Conservation (phyloP, 495 filamentous ascomycete species). For the Penicillium flavigenum region DNA sequence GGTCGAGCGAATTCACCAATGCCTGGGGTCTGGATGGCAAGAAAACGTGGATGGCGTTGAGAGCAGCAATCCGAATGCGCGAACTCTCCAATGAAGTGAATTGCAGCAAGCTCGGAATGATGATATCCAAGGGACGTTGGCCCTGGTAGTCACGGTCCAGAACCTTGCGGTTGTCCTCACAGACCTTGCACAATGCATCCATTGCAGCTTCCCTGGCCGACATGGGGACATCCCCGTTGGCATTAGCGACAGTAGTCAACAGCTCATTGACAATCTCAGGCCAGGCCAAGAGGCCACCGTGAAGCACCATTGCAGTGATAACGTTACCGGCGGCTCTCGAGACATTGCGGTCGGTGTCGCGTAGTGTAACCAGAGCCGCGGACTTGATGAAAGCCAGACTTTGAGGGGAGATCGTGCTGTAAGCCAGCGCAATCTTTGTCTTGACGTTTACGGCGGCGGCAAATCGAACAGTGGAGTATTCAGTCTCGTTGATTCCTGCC, state of each 20-base stretch:
- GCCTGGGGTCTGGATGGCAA: slow-evolving; percentile 76
- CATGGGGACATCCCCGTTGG: slow-evolving; percentile 60
- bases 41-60: slow-evolving; percentile 88
- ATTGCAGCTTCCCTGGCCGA: slow-evolving; percentile 90
- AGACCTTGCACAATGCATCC: slow-evolving; percentile 89
- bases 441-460: slow-evolving; percentile 93
- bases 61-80: slow-evolving; percentile 74
- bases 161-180: slow-evolving; percentile 88
- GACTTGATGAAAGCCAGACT: slow-evolving; percentile 75
- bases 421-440: slow-evolving; percentile 75
- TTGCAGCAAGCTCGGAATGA: slow-evolving; percentile 87
- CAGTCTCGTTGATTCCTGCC: slow-evolving; percentile 55
- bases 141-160: slow-evolving; percentile 84
- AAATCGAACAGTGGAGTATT: slow-evolving; percentile 73
- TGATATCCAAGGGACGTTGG: slow-evolving; percentile 79
- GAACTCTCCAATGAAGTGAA: slow-evolving; percentile 72
- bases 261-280: slow-evolving; percentile 84
- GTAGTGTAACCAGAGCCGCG: slow-evolving; percentile 71
- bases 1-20: slow-evolving; percentile 71
- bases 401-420: slow-evolving; percentile 65
- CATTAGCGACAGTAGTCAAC: slow-evolving; percentile 70
- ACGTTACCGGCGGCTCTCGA: slow-evolving; percentile 88
- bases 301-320: slow-evolving; percentile 87
- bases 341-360: slow-evolving; percentile 79
- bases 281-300: slow-evolving; percentile 86